A percentile compares a stretch with the other conserved stretches of the same genome.
These are phyloP conservation scores for Amniculicola lignicola DNA, from an alignment of 495 filamentous ascomycete species.

Conservation along the genomic window DNA sequence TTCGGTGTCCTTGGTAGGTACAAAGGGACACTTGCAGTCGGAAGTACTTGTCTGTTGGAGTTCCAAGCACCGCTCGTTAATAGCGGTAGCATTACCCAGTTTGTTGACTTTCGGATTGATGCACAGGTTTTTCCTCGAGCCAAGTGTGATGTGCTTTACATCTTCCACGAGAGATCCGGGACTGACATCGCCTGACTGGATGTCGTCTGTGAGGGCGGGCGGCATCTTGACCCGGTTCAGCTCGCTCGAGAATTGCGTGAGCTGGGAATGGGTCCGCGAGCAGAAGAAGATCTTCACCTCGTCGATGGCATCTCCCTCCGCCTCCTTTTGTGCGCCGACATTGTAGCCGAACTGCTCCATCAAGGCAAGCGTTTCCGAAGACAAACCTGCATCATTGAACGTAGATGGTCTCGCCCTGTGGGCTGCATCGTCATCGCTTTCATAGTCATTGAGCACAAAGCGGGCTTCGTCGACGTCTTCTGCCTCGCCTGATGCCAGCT, in stretches of 20 bases:
- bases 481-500: not conserved
- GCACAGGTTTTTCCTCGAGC: slow-evolving; percentile 88
- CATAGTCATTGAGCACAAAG: slow-evolving; percentile 77
- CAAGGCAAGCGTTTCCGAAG: slow-evolving; percentile 60
- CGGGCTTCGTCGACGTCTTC: slow-evolving; percentile 56
- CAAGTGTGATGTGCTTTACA: slow-evolving; percentile 82
- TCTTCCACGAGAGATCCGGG: slow-evolving; percentile 51
- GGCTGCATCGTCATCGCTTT: slow-evolving; percentile 59
- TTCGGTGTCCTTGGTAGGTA: slow-evolving; percentile 75
- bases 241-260: slow-evolving; percentile 91
- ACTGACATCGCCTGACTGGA: slow-evolving; percentile 37
- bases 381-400: slow-evolving; percentile 43
- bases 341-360: slow-evolving; percentile 55
- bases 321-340: slow-evolving; percentile 46
- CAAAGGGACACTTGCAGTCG: slow-evolving; percentile 69
- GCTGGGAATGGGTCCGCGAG: slow-evolving; percentile 90
- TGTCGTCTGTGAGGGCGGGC: slow-evolving; percentile 48
- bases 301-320: slow-evolving; percentile 53
- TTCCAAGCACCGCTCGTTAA: slow-evolving; percentile 94
- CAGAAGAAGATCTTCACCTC: slow-evolving; percentile 75
- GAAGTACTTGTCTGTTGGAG: slow-evolving; percentile 73
- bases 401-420: slow-evolving; percentile 32
- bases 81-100: slow-evolving; percentile 70
- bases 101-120: slow-evolving; percentile 79
- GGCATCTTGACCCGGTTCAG: slow-evolving; percentile 78